phyloP scores from a whole-genome alignment of 257 asterid genomes.

The Dorcoceras hygrometricum region DNA sequence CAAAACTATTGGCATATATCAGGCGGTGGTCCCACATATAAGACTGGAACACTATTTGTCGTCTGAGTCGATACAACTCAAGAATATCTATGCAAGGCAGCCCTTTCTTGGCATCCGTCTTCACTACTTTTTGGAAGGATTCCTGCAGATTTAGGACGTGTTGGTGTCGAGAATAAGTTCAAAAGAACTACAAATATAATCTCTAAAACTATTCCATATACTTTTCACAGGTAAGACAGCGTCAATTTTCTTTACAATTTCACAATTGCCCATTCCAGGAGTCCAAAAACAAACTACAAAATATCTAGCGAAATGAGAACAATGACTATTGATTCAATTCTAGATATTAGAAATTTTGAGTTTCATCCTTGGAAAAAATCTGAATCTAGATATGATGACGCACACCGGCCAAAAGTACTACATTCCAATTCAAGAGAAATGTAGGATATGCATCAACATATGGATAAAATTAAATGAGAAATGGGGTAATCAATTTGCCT shows the following conservation, averaged over 20 bases:
- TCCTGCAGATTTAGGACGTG: constrained; percentile 51
- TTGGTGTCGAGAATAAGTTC: constrained; percentile 20
- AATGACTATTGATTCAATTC: neutral
- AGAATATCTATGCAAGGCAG: constrained; percentile 67
- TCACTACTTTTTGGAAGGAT: constrained; percentile 48
- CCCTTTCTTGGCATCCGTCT: constrained; percentile 54
- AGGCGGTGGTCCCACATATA: constrained; percentile 89
- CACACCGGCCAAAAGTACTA: no score
- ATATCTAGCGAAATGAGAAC: neutral
- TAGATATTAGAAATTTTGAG: no score
- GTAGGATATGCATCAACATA: neutral
- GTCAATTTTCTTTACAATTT: neutral
- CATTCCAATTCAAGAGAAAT: constrained; percentile 1
- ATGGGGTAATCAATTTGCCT: neutral
- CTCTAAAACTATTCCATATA: neutral
- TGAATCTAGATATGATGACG: neutral
- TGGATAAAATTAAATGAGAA: neutral
- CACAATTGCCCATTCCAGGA: neutral
- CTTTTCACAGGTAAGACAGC: neutral
- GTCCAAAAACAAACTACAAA: neutral
- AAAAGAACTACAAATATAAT: constrained; percentile 5
- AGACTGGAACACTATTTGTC: constrained; percentile 74
- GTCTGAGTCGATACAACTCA: constrained; percentile 73
- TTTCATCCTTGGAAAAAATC: neutral
- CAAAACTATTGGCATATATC: constrained; percentile 53